Base-by-base conservation (phyloP, 306 rosid species). In the Citrullus colocynthis region DNA sequence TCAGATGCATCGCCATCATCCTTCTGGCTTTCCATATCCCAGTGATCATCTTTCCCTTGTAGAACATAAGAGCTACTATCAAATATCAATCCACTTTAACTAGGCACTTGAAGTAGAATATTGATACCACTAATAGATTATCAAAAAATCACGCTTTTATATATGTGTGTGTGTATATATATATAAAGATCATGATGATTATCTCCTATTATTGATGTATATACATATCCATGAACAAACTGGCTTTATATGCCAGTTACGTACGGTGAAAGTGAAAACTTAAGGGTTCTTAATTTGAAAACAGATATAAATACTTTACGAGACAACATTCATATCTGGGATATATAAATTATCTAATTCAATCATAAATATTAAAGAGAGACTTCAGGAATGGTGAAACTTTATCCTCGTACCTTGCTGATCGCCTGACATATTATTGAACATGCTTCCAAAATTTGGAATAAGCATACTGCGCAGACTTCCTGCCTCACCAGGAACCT, bases 371-470 rank as follows among this genome's bases (percentile, higher is more conserved):
- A 5, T 71, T 15, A 48, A 24, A 48, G 76, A 70, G 20, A 71
- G 48, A 70, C 37, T 45, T 71, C 7, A 48, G 1, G 39, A 48
- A 71, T 13, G 58, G 55, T 41, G 30, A 69, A 42, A n/a, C 3
- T 69, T 69, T 11, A 44, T 51, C 74, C 52, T 60, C 15, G 66
- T 71, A 59, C 70, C 82, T 32, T 44, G 42, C 13, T 71, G 70
- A 4, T 69, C 78, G 1, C 45, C 6, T 6, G 14, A 20, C 70
- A 82, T 61, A 76, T 65, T 78, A 63, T 73, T 64, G 78, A 82
- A 45, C 55, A 70, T 52, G 84, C 85, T 85, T 60, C 88, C 85
- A n/a, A 85, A 57, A 55, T 80, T 76, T 6, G 85, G 85, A 65
- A 82, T 75, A 49, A 85, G 63, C 65, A 76, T 79, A 77, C 80